Evolutionary conservation across 2,329 filamentous ascomycete species (phyloP).

Genomic region (Xylariaceae sp.): DNA sequence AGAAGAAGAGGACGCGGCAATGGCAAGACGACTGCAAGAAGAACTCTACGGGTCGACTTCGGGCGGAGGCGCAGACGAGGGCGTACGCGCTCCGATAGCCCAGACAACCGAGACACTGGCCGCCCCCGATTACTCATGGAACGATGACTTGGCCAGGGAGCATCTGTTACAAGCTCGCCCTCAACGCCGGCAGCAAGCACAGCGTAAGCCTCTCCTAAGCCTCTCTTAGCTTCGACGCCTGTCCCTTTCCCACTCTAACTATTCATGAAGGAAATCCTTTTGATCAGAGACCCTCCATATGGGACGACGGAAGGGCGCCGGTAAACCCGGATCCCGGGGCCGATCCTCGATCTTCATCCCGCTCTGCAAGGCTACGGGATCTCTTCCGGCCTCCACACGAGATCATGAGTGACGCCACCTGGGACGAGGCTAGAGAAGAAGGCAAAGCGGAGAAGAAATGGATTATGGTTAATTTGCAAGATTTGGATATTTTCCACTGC

Average conservation of each 20-base stretch:
- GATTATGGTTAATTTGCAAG: slow-evolving; percentile 93
- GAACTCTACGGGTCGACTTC: slow-evolving; percentile 64
- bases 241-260: no score
- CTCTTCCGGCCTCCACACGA: slow-evolving; percentile 91
- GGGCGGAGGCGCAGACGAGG: slow-evolving; percentile 32
- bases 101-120: slow-evolving; percentile 88
- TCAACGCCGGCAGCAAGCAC: slow-evolving; percentile 31
- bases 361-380: slow-evolving; percentile 80
- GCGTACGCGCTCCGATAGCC: slow-evolving; percentile 81
- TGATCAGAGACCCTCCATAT: slow-evolving; percentile 26
- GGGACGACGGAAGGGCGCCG: slow-evolving; percentile 37
- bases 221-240: no score
- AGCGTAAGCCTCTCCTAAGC: slow-evolving; percentile 9
- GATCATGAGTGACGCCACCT: slow-evolving; percentile 72
- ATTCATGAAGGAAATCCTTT: no score
- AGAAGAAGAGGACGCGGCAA: slow-evolving; percentile 85
- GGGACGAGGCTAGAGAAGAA: slow-evolving; percentile 76
- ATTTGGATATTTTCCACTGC: slow-evolving; percentile 88
- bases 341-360: slow-evolving; percentile 46
- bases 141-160: slow-evolving; percentile 55
- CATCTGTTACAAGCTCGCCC: slow-evolving; percentile 57
- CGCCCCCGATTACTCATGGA: slow-evolving; percentile 55
- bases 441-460: slow-evolving; percentile 89
- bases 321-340: no score
- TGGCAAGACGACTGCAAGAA: slow-evolving; percentile 87